Evolutionary conservation across 1,284 basidiomycete species (phyloP).

Genomic region (Mycena sp.): DNA sequence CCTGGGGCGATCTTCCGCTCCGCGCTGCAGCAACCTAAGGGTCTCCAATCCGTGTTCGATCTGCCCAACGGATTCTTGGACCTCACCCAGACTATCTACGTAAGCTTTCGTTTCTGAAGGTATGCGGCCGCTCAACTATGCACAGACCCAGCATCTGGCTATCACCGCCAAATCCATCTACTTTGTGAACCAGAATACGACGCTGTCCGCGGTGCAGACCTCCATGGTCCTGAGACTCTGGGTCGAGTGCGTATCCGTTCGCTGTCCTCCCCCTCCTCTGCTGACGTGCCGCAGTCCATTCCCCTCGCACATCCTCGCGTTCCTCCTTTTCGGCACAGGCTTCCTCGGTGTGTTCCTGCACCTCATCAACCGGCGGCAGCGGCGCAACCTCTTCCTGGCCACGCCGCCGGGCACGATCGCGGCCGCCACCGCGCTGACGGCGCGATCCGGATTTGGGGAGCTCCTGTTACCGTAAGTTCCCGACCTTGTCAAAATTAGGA

Average conservation of each 20-base stretch:
- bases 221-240: constrained; percentile 57
- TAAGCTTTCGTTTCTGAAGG: constrained; percentile 40
- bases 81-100: constrained; percentile 60
- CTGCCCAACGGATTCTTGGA: constrained; percentile 59
- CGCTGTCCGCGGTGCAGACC: constrained; percentile 49
- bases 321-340: constrained; percentile 57
- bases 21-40: constrained; percentile 50
- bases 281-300: constrained; percentile 56
- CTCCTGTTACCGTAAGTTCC: constrained; percentile 58
- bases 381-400: constrained; percentile 61
- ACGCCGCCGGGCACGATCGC: constrained; percentile 69
- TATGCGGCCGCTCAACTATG: neutral
- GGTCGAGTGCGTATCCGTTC: constrained; percentile 63
- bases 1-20: constrained; percentile 65
- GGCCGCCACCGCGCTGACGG: constrained; percentile 61
- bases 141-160: constrained; percentile 64
- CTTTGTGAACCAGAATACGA: constrained; percentile 52
- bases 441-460: constrained; percentile 69
- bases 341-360: constrained; percentile 56
- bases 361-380: constrained; percentile 53
- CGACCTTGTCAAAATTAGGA: no score
- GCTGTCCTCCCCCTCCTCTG: no score
- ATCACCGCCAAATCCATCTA: constrained; percentile 64
- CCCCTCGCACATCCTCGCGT: constrained; percentile 58
- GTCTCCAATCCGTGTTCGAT: constrained; percentile 55